A percentile compares a stretch with the other conserved stretches of the same genome.
These are phyloP conservation scores for Cladosporium cucumerinum DNA, from an alignment of 2,329 filamentous ascomycete species.

Conservation along the genomic window DNA sequence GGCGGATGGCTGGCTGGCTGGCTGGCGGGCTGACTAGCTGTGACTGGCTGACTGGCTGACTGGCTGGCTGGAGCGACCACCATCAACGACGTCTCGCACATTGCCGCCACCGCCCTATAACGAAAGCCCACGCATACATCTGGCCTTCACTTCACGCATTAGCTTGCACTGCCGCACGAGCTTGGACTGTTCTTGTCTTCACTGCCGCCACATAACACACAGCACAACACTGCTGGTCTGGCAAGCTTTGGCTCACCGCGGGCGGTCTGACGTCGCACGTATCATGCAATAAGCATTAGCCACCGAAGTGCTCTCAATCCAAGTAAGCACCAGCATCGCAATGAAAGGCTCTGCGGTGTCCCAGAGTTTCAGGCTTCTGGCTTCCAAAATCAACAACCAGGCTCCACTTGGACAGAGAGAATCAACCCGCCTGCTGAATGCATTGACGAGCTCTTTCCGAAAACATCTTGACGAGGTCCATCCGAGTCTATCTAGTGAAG, in stretches of 20 bases:
- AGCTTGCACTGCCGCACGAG: not conserved
- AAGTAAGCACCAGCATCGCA: conserved; percentile 11
- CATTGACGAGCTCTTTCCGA: conserved; percentile 62
- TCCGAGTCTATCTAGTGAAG: conserved; percentile 37
- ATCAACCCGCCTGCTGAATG: conserved; percentile 56
- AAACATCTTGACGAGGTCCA: conserved; percentile 60
- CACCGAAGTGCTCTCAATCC: conserved; percentile 23
- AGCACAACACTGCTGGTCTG: not conserved
- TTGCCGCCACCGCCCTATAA: not conserved
- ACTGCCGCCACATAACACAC: not conserved
- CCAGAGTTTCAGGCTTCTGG: conserved; percentile 49
- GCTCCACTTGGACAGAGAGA: conserved; percentile 55
- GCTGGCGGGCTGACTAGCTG: too few relatives aligned
- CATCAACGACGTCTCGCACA: not conserved
- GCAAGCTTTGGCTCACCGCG: not conserved
- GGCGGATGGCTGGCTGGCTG: not conserved
- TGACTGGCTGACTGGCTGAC: too few relatives aligned
- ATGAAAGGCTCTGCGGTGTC: conserved; percentile 52
- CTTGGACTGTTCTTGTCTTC: not conserved
- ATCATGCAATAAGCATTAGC: not conserved
- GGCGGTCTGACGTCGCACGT: not conserved
- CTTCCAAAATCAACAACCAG: conserved; percentile 52
- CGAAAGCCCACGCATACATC: not conserved
- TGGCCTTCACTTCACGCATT: not conserved
- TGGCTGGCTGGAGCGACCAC: too few relatives aligned